These are phyloP conservation scores for Vararia minispora DNA, from an alignment of 768 basidiomycete genomes.

Conservation along the genomic window DNA sequence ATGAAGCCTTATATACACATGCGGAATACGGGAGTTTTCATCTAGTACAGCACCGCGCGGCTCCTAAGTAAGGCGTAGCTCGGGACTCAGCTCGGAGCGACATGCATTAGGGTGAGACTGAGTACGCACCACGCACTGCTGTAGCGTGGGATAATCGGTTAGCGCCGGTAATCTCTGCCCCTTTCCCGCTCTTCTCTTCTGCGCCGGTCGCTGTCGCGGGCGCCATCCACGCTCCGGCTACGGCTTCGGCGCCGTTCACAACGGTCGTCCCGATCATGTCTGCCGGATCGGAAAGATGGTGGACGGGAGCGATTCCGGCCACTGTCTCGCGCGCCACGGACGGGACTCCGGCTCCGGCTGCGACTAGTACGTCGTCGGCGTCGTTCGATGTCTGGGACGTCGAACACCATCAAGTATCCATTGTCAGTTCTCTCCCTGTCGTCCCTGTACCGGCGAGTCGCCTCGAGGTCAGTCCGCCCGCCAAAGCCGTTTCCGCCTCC, in stretches of 20 bases:
- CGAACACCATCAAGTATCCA: slow-evolving; percentile 78
- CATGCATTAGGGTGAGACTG: too few species aligned
- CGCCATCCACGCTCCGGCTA: slow-evolving; percentile 19
- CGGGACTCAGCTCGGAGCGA: too few species aligned
- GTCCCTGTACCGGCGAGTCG: slow-evolving; percentile 56
- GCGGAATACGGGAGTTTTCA: too few species aligned
- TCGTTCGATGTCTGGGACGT: slow-evolving; percentile 34
- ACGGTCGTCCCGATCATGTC: slow-evolving; percentile 19
- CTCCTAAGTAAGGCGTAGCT: too few species aligned
- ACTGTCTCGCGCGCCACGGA: slow-evolving; percentile 21
- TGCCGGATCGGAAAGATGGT: too few species aligned
- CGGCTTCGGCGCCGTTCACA: slow-evolving; percentile 2
- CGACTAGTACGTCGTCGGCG: slow-evolving; percentile 22
- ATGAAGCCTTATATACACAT: too few species aligned
- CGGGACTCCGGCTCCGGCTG: slow-evolving; percentile 43
- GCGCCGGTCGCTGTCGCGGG: slow-evolving; percentile 14
- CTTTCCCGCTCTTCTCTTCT: slow-evolving; percentile 6
- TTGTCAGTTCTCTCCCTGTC: slow-evolving; percentile 22
- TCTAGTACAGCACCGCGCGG: too few species aligned
- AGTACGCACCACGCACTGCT: too few species aligned
- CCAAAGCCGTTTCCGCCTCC: slow-evolving; percentile 43
- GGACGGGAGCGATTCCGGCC: slow-evolving; percentile 17
- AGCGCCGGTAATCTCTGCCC: too few species aligned
- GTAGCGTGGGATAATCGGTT: too few species aligned
- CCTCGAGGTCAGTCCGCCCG: slow-evolving; percentile 67